Conservation (phyloP, 345 rosid genomes). For the Iberis pinnata region DNA sequence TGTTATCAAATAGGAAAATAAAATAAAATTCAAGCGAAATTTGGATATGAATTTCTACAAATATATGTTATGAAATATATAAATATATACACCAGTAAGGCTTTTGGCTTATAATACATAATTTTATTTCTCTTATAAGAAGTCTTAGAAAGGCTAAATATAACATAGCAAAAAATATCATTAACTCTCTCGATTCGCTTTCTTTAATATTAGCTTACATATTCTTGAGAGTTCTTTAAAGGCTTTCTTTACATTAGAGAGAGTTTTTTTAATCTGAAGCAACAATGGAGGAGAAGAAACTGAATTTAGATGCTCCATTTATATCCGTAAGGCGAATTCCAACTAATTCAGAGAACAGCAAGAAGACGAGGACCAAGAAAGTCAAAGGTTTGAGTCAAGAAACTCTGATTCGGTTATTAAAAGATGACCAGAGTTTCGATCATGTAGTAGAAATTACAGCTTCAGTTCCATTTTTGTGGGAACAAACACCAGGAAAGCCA, state of each 20-base stretch:
- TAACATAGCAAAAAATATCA: background rate
- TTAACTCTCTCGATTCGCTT: background rate
- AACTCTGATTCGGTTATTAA: conserved; percentile 22
- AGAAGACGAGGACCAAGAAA: background rate
- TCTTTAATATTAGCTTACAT: too few relatives aligned
- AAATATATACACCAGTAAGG: too few relatives aligned
- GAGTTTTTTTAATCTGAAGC: background rate
- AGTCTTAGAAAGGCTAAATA: background rate
- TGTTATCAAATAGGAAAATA: too few relatives aligned
- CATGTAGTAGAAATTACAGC: conserved; percentile 76
- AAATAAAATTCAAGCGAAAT: too few relatives aligned
- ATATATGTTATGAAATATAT: too few relatives aligned
- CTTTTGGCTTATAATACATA: too few relatives aligned
- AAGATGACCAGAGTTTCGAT: conserved; percentile 39
- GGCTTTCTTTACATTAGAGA: background rate
- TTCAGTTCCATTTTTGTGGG: conserved; percentile 79
- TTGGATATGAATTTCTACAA: too few relatives aligned
- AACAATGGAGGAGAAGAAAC: conserved; percentile 57
- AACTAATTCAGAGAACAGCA: conserved; percentile 10
- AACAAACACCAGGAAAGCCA: conserved; percentile 60
- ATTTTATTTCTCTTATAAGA: background rate
- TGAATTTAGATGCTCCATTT: conserved; percentile 68
- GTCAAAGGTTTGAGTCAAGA: conserved; percentile 13
- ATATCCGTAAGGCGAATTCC: conserved; percentile 58
- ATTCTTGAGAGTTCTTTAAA: background rate